These are phyloP conservation scores for Pythium folliculosum DNA, from an alignment of 352 stramenopile genomes.

Conservation along the genomic window DNA sequence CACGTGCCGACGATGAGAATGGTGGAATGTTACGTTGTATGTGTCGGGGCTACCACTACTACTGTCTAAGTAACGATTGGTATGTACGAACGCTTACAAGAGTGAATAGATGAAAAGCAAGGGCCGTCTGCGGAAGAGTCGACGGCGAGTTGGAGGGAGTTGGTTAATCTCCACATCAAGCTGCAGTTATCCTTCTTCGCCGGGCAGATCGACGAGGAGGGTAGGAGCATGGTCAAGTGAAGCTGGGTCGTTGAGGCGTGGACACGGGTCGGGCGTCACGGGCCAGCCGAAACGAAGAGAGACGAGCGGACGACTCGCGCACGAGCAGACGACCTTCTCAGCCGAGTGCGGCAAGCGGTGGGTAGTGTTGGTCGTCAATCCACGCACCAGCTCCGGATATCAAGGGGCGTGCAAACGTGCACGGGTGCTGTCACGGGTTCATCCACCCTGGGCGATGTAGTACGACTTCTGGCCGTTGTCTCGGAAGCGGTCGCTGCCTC, in stretches of 20 bases:
- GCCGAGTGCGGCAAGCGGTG: background rate
- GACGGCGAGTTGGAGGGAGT: too few species aligned
- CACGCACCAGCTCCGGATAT: too few species aligned
- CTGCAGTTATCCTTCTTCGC: background rate
- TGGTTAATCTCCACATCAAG: too few species aligned
- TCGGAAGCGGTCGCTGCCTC: slow-evolving; percentile 6
- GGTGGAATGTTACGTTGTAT: too few species aligned
- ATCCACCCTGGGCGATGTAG: slow-evolving; percentile 30
- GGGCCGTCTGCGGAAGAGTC: too few species aligned
- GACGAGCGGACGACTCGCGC: background rate
- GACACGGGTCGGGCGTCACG: background rate
- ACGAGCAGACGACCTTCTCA: background rate
- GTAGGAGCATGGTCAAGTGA: too few species aligned
- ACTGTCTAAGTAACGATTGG: too few species aligned
- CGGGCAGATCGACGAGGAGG: background rate
- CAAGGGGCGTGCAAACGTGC: background rate
- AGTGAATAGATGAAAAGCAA: too few species aligned
- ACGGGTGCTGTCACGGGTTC: background rate
- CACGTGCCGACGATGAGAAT: too few species aligned
- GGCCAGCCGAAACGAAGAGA: background rate
- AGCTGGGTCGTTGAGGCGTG: background rate
- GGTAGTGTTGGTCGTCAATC: background rate
- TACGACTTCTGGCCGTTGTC: slow-evolving; percentile 20
- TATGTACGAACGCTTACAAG: too few species aligned
- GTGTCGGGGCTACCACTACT: too few species aligned